Conservation (phyloP, 1,284 basidiomycete genomes). For the Leucoagaricus sp. region DNA sequence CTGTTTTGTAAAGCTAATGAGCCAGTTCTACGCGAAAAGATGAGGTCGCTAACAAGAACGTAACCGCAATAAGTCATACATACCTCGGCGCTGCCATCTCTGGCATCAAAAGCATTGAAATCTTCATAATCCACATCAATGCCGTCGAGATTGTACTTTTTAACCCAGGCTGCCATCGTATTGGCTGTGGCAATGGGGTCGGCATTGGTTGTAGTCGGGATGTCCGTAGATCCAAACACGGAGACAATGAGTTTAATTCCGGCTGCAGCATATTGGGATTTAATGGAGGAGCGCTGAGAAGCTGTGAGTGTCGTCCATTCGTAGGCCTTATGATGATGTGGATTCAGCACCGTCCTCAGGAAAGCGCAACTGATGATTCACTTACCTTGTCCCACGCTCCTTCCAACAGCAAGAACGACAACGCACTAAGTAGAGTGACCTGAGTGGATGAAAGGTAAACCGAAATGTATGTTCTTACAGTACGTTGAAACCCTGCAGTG, state of each 20-base stretch:
- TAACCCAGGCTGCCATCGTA: conserved; percentile 51
- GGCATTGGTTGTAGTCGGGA: conserved; percentile 45
- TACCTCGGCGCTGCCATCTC: conserved; percentile 39
- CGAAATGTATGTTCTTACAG: too few species aligned
- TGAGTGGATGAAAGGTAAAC: neutral
- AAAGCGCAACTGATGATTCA: neutral
- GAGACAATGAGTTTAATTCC: conserved; percentile 61
- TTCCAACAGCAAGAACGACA: conserved; percentile 50
- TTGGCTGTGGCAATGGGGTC: conserved; percentile 50
- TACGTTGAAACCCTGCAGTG: conserved; percentile 28
- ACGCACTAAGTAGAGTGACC: conserved; percentile 31
- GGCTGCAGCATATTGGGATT: conserved; percentile 52
- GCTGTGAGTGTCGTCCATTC: conserved; percentile 42
- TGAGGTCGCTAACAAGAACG: too few species aligned
- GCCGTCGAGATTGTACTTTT: conserved; percentile 51
- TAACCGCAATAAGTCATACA: too few species aligned
- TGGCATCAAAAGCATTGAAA: conserved; percentile 46
- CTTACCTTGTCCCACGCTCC: conserved; percentile 54
- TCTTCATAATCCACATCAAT: conserved; percentile 59
- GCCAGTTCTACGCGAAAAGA: conserved; percentile 34
- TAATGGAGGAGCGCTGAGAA: conserved; percentile 41
- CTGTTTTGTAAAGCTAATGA: conserved; percentile 45
- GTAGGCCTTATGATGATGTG: conserved; percentile 26
- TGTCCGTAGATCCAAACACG: conserved; percentile 55
- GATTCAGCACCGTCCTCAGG: neutral